A percentile compares a stretch with the other conserved stretches of the same genome.
Evolutionary conservation across 1,284 basidiomycete genomes (phyloP).

Genomic region (Ustilago xerochloae): DNA sequence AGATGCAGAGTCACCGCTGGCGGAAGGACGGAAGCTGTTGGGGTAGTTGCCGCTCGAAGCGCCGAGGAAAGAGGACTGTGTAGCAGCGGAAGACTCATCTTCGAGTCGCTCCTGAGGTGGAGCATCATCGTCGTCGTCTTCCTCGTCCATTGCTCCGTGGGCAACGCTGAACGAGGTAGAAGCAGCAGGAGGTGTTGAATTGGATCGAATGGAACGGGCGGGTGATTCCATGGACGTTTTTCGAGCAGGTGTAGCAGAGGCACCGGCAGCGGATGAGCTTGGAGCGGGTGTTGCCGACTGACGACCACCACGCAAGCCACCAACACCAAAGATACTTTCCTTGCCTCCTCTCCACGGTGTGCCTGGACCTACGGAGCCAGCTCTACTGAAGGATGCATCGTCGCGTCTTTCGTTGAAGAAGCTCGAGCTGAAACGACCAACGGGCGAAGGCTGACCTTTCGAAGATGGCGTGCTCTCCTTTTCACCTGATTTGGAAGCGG

Average conservation of each 20-base stretch:
- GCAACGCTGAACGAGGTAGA: slow-evolving; percentile 24
- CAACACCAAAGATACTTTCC: slow-evolving; percentile 60
- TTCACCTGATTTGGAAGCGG: slow-evolving; percentile 46
- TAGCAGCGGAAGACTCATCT: slow-evolving; percentile 33
- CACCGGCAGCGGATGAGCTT: slow-evolving; percentile 1
- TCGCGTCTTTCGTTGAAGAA: slow-evolving; percentile 56
- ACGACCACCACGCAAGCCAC: slow-evolving; percentile 54
- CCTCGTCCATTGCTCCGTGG: slow-evolving; percentile 36
- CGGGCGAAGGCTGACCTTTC: slow-evolving; percentile 42
- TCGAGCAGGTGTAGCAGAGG: slow-evolving; percentile 28
- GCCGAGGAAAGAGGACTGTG: slow-evolving; percentile 19
- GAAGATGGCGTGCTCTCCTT: slow-evolving; percentile 40
- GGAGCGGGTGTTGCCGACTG: slow-evolving; percentile 43
- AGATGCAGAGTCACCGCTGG: slow-evolving; percentile 5
- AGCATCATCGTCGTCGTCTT: slow-evolving; percentile 48
- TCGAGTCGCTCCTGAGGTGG: slow-evolving; percentile 49
- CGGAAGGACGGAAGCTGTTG: slow-evolving; percentile 10
- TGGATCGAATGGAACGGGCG: slow-evolving; percentile 28
- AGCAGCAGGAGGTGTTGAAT: slow-evolving; percentile 37
- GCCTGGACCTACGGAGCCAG: slow-evolving; percentile 30
- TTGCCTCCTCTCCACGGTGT: slow-evolving; percentile 43
- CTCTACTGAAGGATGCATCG: slow-evolving; percentile 29
- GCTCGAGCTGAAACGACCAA: slow-evolving; percentile 53
- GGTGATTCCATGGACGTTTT: slow-evolving; percentile 38
- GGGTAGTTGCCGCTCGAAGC: slow-evolving; percentile 4